A percentile compares a stretch with the other conserved stretches of the same genome.
phyloP scores from a whole-genome alignment of 352 stramenopile species.

The Pythium biforme region DNA sequence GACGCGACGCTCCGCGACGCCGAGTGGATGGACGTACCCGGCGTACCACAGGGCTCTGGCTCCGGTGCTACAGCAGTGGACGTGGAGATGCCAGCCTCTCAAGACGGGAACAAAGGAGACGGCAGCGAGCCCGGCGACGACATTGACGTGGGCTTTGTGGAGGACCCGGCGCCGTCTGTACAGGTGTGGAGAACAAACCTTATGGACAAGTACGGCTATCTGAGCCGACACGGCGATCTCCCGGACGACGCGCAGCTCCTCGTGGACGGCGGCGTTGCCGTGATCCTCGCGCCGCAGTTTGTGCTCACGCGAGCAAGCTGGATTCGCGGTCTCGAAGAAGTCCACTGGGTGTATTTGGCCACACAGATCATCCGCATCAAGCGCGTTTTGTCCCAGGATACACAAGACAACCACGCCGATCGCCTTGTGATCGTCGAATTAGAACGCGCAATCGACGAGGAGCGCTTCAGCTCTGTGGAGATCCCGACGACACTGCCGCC shows the following conservation, averaged over 20 bases:
- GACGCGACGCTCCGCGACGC: slow-evolving; percentile 7
- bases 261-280: slow-evolving; percentile 15
- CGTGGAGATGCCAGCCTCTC: neutral
- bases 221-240: slow-evolving; percentile 11
- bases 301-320: slow-evolving; percentile 18
- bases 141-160: neutral
- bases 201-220: slow-evolving; percentile 3
- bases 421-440: slow-evolving; percentile 24
- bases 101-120: neutral
- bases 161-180: neutral
- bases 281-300: slow-evolving; percentile 21
- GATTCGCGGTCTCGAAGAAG: neutral
- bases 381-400: slow-evolving; percentile 1
- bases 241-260: neutral
- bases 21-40: slow-evolving; percentile 9
- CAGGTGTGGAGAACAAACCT: slow-evolving; percentile 12
- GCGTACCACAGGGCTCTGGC: too few species aligned
- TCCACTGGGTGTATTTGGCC: slow-evolving; percentile 21
- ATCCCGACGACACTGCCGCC: slow-evolving; percentile 15
- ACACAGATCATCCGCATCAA: slow-evolving; percentile 7
- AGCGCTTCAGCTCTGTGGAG: neutral
- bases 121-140: neutral
- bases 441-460: neutral
- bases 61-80: neutral
- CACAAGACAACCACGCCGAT: neutral